Base-by-base conservation (phyloP, 2,329 filamentous ascomycete genomes). In the Septoria linicola region DNA sequence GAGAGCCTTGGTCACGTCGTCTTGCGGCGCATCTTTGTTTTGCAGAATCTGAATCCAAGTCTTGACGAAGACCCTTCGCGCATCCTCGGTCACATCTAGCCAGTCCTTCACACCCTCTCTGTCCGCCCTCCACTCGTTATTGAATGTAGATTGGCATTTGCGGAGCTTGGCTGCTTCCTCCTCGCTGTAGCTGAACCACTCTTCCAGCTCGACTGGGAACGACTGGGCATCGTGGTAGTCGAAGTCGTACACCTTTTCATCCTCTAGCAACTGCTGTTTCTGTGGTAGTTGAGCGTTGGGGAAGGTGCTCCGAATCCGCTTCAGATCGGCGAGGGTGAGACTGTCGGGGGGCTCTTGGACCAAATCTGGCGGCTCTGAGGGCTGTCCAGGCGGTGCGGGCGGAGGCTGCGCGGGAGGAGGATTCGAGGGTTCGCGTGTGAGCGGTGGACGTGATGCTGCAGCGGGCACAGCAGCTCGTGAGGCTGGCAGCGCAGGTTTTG, bases 101-200 rank as follows among this genome's bases (percentile, higher is more conserved):
- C 90, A 96, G 30, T 81, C 74, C 35, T 73, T 66, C 67, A 43
- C 74, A 68, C 30, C 72, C 51, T 62, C 66, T 54, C 61, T 66
- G 32, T 61, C 51, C 52, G 67, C 69, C 61, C 65, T 68, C 88
- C 88, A 96, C 65, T 85, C 81, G 66, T 82, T 81, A 58, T 90
- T 82, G 65, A 95, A 97, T 2, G 85, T 83, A 31, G 82, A 78
- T 65, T 88, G 88, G 16, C 88, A 85, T 46, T 84, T 81, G 46
- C 87, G 80, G 41, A 96, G 76, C 63, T 91, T 85, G 40, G 85
- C 80, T 72, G 88, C 88, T 67, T 97, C 91, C 70, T 88, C 87
- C 56, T 89, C 84, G 62, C 87, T 87, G 71, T 97, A 96, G 46
- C 86, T 84, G 71, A 99, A 99, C 93, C 93, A 99, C 73, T 99